Percentiles rank a stretch among this genome's conserved stretches.
Conservation (phyloP, 495 filamentous ascomycete species). For the Neurospora sp. region DNA sequence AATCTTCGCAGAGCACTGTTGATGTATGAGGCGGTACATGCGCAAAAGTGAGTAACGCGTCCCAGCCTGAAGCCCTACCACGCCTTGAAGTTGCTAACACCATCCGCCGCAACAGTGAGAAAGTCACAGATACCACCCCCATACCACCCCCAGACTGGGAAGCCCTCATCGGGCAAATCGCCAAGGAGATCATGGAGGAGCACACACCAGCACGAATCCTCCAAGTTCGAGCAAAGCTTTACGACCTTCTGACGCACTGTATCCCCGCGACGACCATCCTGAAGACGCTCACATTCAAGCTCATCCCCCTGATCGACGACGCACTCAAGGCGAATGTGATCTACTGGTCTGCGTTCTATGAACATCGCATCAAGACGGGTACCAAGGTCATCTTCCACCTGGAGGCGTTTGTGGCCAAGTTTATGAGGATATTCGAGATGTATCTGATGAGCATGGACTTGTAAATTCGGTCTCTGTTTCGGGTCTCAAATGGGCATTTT, state of each 20-base stretch:
- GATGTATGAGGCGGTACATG: slow-evolving; percentile 95
- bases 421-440: slow-evolving; percentile 92
- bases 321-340: slow-evolving; percentile 83
- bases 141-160: slow-evolving; percentile 97
- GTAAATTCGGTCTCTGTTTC: slow-evolving; percentile 12
- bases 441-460: slow-evolving; percentile 85
- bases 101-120: slow-evolving; percentile 51
- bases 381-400: slow-evolving; percentile 96
- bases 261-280: slow-evolving; percentile 89
- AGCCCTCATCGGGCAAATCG: slow-evolving; percentile 73
- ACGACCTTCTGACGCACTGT: slow-evolving; percentile 92
- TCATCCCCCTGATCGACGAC: slow-evolving; percentile 79
- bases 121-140: slow-evolving; percentile 72
- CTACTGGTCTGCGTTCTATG: slow-evolving; percentile 93
- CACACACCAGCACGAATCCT: slow-evolving; percentile 79
- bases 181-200: slow-evolving; percentile 84
- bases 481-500: background rate
- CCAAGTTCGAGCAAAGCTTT: slow-evolving; percentile 80
- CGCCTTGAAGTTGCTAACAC: slow-evolving; percentile 6
- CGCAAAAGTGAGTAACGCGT: slow-evolving; percentile 68
- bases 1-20: slow-evolving; percentile 83
- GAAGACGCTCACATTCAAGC: slow-evolving; percentile 87
- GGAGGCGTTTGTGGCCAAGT: slow-evolving; percentile 96
- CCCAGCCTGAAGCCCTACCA: background rate
- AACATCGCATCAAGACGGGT: slow-evolving; percentile 83